A percentile compares a stretch with the other conserved stretches of the same genome.
Conservation (phyloP, 164 flowering plant species). For the Stephania cephalantha region DNA sequence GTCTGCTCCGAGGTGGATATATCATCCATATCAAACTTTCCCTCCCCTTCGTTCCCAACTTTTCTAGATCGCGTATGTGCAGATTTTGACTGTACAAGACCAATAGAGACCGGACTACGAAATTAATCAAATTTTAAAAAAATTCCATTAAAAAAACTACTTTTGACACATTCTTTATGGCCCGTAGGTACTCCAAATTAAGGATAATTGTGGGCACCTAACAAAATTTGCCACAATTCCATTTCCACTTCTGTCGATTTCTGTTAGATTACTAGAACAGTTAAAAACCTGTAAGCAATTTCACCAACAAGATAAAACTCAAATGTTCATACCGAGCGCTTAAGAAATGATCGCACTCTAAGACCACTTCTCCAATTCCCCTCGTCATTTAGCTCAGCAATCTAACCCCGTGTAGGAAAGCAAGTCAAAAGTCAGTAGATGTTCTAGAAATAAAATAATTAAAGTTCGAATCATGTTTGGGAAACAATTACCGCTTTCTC, state of each 20-base stretch:
- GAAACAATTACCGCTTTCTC: constrained; percentile 86
- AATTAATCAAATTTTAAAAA: neutral
- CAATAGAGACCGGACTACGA: neutral
- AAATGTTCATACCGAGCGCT: constrained; percentile 38
- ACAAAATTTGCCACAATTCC: neutral
- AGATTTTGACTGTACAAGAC: constrained; percentile 39
- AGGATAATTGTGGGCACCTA: neutral
- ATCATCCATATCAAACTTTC: constrained; percentile 51
- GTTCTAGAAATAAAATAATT: neutral
- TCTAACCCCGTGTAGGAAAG: constrained; percentile 46
- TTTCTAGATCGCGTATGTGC: constrained; percentile 47
- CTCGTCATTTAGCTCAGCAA: constrained; percentile 72
- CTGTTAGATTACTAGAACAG: too few relatives aligned
- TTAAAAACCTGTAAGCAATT: neutral
- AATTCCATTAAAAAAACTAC: neutral
- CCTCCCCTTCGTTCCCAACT: constrained; percentile 51
- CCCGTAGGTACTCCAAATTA: neutral
- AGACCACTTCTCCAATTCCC: constrained; percentile 90
- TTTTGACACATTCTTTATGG: too few relatives aligned
- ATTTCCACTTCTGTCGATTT: neutral
- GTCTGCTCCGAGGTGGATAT: constrained; percentile 44
- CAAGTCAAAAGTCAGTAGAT: neutral
- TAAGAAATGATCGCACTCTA: constrained; percentile 62
- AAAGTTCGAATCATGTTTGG: neutral
- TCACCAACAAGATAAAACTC: too few relatives aligned